phyloP scores from a whole-genome alignment of 768 basidiomycete species.

The Tricholoma bakamatsutake region DNA sequence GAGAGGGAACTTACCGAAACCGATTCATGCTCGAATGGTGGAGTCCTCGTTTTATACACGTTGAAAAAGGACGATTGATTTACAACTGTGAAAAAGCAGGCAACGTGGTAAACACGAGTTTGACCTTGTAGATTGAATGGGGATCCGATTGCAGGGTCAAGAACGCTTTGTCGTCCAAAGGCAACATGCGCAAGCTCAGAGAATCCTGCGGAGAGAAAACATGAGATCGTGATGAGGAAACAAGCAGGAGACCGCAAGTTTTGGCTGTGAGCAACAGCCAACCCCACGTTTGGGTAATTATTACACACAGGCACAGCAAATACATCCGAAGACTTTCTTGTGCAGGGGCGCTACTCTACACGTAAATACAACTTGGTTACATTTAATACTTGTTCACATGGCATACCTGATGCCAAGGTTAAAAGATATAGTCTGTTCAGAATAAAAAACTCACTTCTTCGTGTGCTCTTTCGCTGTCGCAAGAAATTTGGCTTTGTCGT shows the following conservation, averaged over 20 bases:
- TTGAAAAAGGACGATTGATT: constrained; percentile 33
- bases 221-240: constrained; percentile 3
- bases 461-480: constrained; percentile 79
- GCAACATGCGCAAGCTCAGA: constrained; percentile 12
- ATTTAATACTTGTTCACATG: constrained; percentile 13
- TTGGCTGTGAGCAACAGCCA: background rate
- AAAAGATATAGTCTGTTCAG: constrained; percentile 3
- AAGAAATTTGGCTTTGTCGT: constrained; percentile 68
- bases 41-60: constrained; percentile 64
- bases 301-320: constrained; percentile 3
- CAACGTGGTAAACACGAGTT: constrained; percentile 81
- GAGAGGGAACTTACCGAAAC: constrained; percentile 61
- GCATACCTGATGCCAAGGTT: constrained; percentile 16
- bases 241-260: background rate
- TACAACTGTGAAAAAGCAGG: constrained; percentile 36
- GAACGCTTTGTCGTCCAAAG: constrained; percentile 4
- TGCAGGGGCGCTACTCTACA: background rate
- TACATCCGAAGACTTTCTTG: too few species aligned
- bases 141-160: constrained; percentile 23
- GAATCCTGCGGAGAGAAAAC: background rate
- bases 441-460: constrained; percentile 54
- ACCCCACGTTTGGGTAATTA: background rate
- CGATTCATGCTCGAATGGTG: constrained; percentile 54
- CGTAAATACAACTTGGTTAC: constrained; percentile 1
- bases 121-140: constrained; percentile 23